phyloP scores from a whole-genome alignment of 2,329 filamentous ascomycete genomes.

The Verticillium longisporum region DNA sequence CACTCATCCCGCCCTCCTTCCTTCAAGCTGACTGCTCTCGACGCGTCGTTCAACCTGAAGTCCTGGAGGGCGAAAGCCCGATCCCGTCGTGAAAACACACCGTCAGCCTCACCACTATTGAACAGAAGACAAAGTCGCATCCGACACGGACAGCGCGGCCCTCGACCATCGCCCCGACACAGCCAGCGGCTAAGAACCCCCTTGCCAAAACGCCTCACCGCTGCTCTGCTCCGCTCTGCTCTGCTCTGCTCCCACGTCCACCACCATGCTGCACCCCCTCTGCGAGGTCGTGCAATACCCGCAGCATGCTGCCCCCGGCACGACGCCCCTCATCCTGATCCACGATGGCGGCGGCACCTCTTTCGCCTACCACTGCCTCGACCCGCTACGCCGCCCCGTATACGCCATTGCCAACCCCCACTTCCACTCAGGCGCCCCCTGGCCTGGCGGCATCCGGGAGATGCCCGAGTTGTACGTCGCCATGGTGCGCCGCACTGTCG shows the following conservation, averaged over 20 bases:
- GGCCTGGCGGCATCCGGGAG: slow-evolving; percentile 44
- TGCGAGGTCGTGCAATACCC: slow-evolving; percentile 12
- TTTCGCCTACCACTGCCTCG: slow-evolving; percentile 50
- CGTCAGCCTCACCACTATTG: too few relatives aligned
- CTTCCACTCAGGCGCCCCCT: slow-evolving; percentile 38
- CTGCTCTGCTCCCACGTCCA: too few relatives aligned
- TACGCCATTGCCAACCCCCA: slow-evolving; percentile 50
- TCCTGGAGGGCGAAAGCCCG: too few relatives aligned
- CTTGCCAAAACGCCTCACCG: not conserved
- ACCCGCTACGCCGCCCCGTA: slow-evolving; percentile 37
- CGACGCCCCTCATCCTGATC: slow-evolving; percentile 46
- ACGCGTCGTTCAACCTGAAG: too few relatives aligned
- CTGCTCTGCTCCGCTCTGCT: not conserved
- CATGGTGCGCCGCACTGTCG: slow-evolving; percentile 33
- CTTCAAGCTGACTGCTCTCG: too few relatives aligned
- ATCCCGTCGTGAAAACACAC: too few relatives aligned
- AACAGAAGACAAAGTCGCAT: too few relatives aligned
- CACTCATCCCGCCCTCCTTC: too few relatives aligned
- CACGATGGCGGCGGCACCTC: slow-evolving; percentile 57
- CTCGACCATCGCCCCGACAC: not conserved
- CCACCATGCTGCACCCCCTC: not conserved
- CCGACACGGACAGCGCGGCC: too few relatives aligned
- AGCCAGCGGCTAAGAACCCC: not conserved
- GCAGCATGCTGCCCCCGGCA: slow-evolving; percentile 13
- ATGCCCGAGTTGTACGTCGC: slow-evolving; percentile 46